Base-by-base conservation (phyloP, 176 grass and related monocot species). In the Metroxylon sagu region DNA sequence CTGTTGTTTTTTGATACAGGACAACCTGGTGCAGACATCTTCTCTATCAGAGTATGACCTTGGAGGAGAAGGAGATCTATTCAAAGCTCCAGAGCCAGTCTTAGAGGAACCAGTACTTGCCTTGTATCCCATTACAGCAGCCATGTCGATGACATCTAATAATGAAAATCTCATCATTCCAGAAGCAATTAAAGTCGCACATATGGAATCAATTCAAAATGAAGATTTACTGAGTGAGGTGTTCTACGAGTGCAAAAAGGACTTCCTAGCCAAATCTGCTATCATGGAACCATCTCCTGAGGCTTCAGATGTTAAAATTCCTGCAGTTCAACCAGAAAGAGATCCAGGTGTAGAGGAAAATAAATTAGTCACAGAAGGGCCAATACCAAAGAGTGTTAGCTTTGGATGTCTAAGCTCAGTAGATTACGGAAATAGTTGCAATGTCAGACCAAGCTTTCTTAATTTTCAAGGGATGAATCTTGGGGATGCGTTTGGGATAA, bases 31-130 rank as follows among this genome's bases (percentile, higher is more conserved):
- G 19, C 79, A 92, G 43, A 31, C 73, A 35, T 83, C 82, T 12
- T 57, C 78, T 53, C 29, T 99, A 29, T 85, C 85, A 26, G 88
- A 83, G 51, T 99, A 99, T 64, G 79, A 93, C 60, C 77, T 99
- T 50, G 94, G 94, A 61, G 87, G 66, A 62, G 94, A 93, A 67
- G 79, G 94, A 14, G 94, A 99, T 74, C 71, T 99, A 50, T 99
- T 99, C 76, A 89, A 84, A 74, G 94, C 88, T 21, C 94, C 88
- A 30, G 94, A 93, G 74, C 70, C 68, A 52, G 84, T 99, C 61
- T 76, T 93, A 1, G 76, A 88, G 27, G 94, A 89, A 48, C 77
- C 74, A 1, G 26, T 71, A 61, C 75, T 92, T 26, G 56, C 49
- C 61, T 66, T 89, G 50, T 73, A 92, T 62, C 88, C 84, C 1